Percentiles rank a stretch among this genome's conserved stretches.
These are phyloP conservation scores for Picochlorum sp. DNA, from an alignment of 139 green algal species.

Conservation along the genomic window DNA sequence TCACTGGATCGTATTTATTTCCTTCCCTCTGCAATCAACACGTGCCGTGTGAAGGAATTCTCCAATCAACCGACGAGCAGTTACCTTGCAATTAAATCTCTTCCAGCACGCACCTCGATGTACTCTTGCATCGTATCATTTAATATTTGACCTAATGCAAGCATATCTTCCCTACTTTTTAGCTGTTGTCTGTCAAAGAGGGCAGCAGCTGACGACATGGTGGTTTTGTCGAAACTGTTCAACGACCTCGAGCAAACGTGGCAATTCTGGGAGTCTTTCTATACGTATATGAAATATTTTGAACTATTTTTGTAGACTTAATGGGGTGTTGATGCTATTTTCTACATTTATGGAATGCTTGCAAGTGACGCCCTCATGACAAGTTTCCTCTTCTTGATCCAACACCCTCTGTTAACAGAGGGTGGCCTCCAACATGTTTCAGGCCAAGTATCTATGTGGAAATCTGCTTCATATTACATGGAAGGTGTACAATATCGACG, in stretches of 20 bases:
- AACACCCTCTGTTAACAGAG: too few species aligned
- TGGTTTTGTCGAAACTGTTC: not conserved
- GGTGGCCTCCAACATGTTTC: too few species aligned
- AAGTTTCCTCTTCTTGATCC: too few species aligned
- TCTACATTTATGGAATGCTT: too few species aligned
- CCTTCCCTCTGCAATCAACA: not conserved
- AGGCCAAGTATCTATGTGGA: too few species aligned
- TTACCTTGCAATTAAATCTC: not conserved
- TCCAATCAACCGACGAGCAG: not conserved
- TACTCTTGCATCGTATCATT: conserved; percentile 2
- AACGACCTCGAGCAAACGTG: not conserved
- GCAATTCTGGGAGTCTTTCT: not conserved
- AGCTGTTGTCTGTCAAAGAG: conserved; percentile 5
- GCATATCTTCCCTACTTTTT: not conserved
- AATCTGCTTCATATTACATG: too few species aligned
- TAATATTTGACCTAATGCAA: not conserved
- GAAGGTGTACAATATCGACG: too few species aligned
- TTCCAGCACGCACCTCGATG: not conserved
- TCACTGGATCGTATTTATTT: not conserved
- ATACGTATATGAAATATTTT: not conserved
- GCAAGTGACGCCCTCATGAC: too few species aligned
- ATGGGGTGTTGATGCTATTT: too few species aligned
- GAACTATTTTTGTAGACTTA: too few species aligned
- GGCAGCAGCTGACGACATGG: not conserved
- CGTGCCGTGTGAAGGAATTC: not conserved